Percentiles rank a stretch among this genome's conserved stretches.
phyloP scores from a whole-genome alignment of 2,329 filamentous ascomycete genomes.

The Aspergillus aculeatus region DNA sequence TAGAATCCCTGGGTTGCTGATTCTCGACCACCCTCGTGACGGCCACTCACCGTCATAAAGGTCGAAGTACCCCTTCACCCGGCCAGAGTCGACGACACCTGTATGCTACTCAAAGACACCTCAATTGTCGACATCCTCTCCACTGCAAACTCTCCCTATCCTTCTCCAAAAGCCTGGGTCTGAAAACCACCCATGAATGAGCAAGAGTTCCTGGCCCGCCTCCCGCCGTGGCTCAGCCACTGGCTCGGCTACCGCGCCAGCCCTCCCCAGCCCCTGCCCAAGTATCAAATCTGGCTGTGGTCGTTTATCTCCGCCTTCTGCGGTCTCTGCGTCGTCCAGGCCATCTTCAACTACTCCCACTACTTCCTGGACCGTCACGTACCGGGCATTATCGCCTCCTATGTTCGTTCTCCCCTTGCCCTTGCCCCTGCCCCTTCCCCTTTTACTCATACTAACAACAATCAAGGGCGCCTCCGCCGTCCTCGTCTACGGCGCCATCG shows the following conservation, averaged over 20 bases:
- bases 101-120: too few species aligned
- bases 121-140: too few species aligned
- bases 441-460: neutral
- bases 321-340: slow-evolving; percentile 26
- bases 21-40: too few species aligned
- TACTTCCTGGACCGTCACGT: slow-evolving; percentile 27
- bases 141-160: too few species aligned
- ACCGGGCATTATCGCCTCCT: slow-evolving; percentile 29
- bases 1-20: too few species aligned
- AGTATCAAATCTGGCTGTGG: slow-evolving; percentile 26
- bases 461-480: slow-evolving; percentile 31
- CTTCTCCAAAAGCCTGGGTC: neutral
- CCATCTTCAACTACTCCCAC: slow-evolving; percentile 27
- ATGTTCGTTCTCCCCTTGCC: slow-evolving; percentile 3
- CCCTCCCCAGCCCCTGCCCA: slow-evolving; percentile 22
- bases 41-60: too few species aligned
- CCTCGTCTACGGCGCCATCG: slow-evolving; percentile 33
- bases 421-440: too few species aligned
- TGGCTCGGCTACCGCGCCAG: slow-evolving; percentile 30
- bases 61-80: too few species aligned
- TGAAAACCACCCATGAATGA: neutral
- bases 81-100: too few species aligned
- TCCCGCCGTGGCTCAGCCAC: slow-evolving; percentile 28
- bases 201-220: slow-evolving; percentile 16
- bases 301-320: slow-evolving; percentile 29